phyloP scores from a whole-genome alignment of 2,329 filamentous ascomycete species.

The Diaporthe vaccinii region DNA sequence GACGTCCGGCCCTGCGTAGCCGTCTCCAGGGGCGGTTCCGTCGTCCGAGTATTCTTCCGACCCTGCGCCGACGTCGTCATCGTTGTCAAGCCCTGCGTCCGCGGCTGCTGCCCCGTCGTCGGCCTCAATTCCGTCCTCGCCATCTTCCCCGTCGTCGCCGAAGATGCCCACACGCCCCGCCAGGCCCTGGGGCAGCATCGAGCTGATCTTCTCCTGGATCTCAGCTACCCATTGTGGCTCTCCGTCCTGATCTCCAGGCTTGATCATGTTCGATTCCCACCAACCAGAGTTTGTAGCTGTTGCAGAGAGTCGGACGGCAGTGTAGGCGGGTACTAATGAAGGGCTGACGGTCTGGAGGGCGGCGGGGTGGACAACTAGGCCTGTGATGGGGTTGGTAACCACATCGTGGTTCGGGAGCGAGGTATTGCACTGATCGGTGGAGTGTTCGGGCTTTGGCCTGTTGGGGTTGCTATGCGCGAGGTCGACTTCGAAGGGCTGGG shows the following conservation, averaged over 20 bases:
- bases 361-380: conserved; percentile 61
- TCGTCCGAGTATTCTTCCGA: conserved; percentile 51
- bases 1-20: conserved; percentile 54
- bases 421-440: conserved; percentile 60
- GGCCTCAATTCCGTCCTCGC: conserved; percentile 45
- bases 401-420: conserved; percentile 51
- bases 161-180: conserved; percentile 55
- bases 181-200: conserved; percentile 60
- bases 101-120: conserved; percentile 50
- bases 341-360: conserved; percentile 48
- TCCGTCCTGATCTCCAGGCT: conserved; percentile 40
- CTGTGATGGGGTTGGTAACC: conserved; percentile 62
- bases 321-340: conserved; percentile 60
- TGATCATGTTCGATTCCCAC: conserved; percentile 63
- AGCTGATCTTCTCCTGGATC: conserved; percentile 59
- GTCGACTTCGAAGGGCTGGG: conserved; percentile 65
- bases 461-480: conserved; percentile 47
- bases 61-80: conserved; percentile 47
- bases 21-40: conserved; percentile 49
- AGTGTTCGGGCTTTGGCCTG: conserved; percentile 51
- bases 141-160: conserved; percentile 49
- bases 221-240: conserved; percentile 62
- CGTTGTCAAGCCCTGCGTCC: conserved; percentile 44
- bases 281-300: conserved; percentile 65
- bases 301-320: conserved; percentile 66